Base-by-base conservation (phyloP, 1,139 yeast species). In the Geotrichum reessii region DNA sequence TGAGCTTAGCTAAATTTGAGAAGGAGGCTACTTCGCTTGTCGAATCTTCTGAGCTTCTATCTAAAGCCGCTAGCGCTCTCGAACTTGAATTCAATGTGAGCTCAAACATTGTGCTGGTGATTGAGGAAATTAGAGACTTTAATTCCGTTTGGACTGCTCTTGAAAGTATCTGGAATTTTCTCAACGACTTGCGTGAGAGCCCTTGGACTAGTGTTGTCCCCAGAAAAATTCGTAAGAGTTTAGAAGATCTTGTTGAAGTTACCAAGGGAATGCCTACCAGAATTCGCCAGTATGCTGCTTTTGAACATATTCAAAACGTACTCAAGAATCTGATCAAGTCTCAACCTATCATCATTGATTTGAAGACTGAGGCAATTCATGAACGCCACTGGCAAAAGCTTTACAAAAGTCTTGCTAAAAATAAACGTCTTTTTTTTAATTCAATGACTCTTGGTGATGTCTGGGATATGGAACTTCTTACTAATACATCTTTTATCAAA, bases 311-410 rank as follows among this genome's bases (percentile, higher is more conserved):
- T 33, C 84, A 83, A 63, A 72, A 71, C 14, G 67, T 69, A 0
- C 70, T 87, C 5, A 80, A 80, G 59, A 66, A 69, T 1, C 69
- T 79, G 44, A 64, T 80, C 28, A 76, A 76, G 57, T 70, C 74
- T 3, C 73, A 76, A 31, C 71, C 81, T 0, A 61, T 78, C 11
- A 55, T 87, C 0, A 65, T 74, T 0, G 84, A 81, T 6, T 72
- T 91, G 62, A 82, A 79, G 62, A 78, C 82, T 17, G 86, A 81
- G 0, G 78, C 82, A 0, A 72, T 91, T 65, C 82, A 81, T 62
- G 80, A 79, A 0, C 77, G 93, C 27, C 97, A 91, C 66, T 86
- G 96, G 95, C 73, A 72, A 42, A 67, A 68, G n/a, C 72, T 91
- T 1, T 79, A 81, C 61, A 65, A 70, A 27, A 61, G 65, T 1